Percentiles rank a stretch among this genome's conserved stretches.
phyloP scores from a whole-genome alignment of 176 grass and related monocot genomes.

The Carex myosuroides region DNA sequence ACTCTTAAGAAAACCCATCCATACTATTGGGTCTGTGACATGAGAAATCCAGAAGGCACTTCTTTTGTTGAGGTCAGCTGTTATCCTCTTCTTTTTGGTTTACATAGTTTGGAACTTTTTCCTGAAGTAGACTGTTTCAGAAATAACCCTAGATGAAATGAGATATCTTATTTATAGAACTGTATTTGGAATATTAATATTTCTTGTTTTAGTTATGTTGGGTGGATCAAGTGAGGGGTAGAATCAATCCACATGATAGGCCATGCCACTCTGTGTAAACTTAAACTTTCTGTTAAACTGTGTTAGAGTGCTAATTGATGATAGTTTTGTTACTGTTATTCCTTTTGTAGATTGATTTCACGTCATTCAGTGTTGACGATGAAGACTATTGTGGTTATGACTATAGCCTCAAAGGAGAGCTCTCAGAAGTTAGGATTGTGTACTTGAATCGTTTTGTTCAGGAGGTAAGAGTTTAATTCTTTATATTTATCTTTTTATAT shows the following conservation, averaged over 20 bases:
- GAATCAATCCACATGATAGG: background rate
- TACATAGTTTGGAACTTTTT: background rate
- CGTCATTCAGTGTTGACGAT: slow-evolving; percentile 73
- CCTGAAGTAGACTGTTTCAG: background rate
- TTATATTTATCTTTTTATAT: background rate
- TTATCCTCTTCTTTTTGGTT: slow-evolving; percentile 14
- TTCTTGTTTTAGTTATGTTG: background rate
- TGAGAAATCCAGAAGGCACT: slow-evolving; percentile 84
- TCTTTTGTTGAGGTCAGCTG: slow-evolving; percentile 90
- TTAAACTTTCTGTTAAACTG: background rate
- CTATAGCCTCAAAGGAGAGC: slow-evolving; percentile 73
- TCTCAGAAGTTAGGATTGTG: slow-evolving; percentile 98
- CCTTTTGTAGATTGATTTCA: slow-evolving; percentile 77
- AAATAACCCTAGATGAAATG: background rate
- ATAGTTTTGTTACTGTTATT: slow-evolving; percentile 14
- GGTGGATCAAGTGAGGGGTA: background rate
- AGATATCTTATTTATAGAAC: background rate
- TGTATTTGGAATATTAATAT: background rate
- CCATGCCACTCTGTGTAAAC: background rate
- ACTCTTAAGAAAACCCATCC: slow-evolving; percentile 60
- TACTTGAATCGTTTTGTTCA: slow-evolving; percentile 99
- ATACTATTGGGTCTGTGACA: slow-evolving; percentile 98
- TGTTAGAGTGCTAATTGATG: slow-evolving; percentile 1
- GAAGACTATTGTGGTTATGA: slow-evolving; percentile 91
- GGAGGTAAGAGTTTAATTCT: slow-evolving; percentile 61